These are phyloP conservation scores for Chamaecrista fasciculata DNA, from an alignment of 306 rosid genomes.

Conservation along the genomic window DNA sequence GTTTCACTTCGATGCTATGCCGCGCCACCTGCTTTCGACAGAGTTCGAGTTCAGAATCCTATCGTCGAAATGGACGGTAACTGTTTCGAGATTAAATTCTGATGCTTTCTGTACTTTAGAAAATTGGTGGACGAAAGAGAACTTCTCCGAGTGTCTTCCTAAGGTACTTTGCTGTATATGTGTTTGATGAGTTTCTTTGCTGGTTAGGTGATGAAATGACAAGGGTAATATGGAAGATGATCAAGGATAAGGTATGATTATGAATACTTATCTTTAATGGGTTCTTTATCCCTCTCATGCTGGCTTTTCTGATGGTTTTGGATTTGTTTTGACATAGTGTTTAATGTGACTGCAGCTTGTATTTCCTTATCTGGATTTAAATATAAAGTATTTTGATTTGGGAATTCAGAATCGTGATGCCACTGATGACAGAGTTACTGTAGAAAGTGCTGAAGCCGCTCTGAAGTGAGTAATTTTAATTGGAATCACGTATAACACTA, in stretches of 20 bases:
- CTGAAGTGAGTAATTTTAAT: slow-evolving; percentile 57
- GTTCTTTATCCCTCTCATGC: not conserved
- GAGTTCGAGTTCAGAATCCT: slow-evolving; percentile 70
- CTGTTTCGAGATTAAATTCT: too few species aligned
- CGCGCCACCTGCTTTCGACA: slow-evolving; percentile 38
- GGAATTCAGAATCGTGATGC: slow-evolving; percentile 87
- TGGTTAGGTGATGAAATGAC: slow-evolving; percentile 92
- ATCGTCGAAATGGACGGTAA: slow-evolving; percentile 97
- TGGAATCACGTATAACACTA: not conserved
- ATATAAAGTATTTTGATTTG: slow-evolving; percentile 86
- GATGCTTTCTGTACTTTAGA: not conserved
- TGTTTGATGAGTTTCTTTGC: not conserved
- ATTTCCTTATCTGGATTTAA: slow-evolving; percentile 78
- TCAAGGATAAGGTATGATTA: slow-evolving; percentile 81
- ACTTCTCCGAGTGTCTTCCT: not conserved
- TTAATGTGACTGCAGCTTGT: slow-evolving; percentile 68
- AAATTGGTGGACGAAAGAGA: not conserved
- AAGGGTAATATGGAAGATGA: slow-evolving; percentile 82
- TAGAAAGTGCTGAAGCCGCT: slow-evolving; percentile 91
- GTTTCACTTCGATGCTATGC: slow-evolving; percentile 72
- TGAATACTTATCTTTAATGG: not conserved
- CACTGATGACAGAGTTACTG: slow-evolving; percentile 81
- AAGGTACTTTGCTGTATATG: not conserved
- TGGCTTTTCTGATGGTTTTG: not conserved
- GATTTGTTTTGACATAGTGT: slow-evolving; percentile 4